These are phyloP conservation scores for Blastobotrys elegans DNA, from an alignment of 1,139 yeast genomes.

Conservation along the genomic window DNA sequence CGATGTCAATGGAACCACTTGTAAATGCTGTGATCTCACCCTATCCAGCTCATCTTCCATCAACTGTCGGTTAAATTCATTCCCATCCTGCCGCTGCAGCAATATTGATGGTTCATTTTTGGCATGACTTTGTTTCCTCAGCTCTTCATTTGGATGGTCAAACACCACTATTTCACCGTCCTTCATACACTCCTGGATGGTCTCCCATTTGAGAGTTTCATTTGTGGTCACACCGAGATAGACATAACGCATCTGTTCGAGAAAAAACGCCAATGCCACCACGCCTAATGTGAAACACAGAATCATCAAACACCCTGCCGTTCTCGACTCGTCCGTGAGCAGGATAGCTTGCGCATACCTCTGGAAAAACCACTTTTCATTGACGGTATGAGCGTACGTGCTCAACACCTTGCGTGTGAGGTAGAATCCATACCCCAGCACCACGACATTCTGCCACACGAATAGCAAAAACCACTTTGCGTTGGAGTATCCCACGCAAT, in stretches of 20 bases:
- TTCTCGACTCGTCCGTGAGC: slow-evolving; percentile 34
- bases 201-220: slow-evolving; percentile 81
- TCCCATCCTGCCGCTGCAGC: slow-evolving; percentile 26
- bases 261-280: slow-evolving; percentile 52
- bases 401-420: slow-evolving; percentile 31
- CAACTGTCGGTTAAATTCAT: slow-evolving; percentile 28
- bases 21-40: slow-evolving; percentile 20
- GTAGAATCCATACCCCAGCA: slow-evolving; percentile 58
- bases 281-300: slow-evolving; percentile 51
- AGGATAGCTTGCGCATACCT: slow-evolving; percentile 8
- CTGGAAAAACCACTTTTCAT: not conserved
- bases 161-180: slow-evolving; percentile 41
- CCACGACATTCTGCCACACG: slow-evolving; percentile 49
- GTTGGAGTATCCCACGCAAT: slow-evolving; percentile 78
- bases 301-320: slow-evolving; percentile 49
- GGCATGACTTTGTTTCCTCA: slow-evolving; percentile 14
- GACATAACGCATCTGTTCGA: slow-evolving; percentile 57
- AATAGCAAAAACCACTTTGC: slow-evolving; percentile 66
- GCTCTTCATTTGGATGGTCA: slow-evolving; percentile 18
- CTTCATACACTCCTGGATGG: slow-evolving; percentile 56
- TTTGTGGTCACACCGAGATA: slow-evolving; percentile 88
- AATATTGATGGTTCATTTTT: slow-evolving; percentile 27
- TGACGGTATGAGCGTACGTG: not conserved
- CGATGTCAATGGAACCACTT: slow-evolving; percentile 34
- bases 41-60: slow-evolving; percentile 25